Evolutionary conservation across 176 grass and related monocot genomes (phyloP).

Genomic region (Lolium rigidum): DNA sequence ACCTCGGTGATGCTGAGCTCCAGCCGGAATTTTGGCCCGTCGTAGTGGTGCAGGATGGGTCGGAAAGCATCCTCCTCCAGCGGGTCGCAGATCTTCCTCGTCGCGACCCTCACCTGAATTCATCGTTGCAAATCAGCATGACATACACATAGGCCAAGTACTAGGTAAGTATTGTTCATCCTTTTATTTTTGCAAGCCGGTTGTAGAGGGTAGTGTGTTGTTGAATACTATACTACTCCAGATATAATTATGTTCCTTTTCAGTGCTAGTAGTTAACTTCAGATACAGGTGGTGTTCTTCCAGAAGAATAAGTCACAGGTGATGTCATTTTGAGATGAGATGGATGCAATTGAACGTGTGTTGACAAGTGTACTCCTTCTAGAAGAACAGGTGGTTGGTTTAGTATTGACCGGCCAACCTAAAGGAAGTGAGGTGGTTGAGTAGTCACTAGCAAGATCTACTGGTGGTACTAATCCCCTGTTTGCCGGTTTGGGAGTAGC

Average conservation of each 20-base stretch:
- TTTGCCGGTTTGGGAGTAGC: no score
- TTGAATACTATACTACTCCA: not conserved
- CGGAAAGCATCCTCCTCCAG: constrained; percentile 97
- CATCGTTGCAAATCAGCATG: not conserved
- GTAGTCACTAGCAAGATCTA: constrained; percentile 22
- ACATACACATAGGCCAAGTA: not conserved
- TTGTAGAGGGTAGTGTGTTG: not conserved
- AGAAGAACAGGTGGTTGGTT: not conserved
- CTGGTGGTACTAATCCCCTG: not conserved
- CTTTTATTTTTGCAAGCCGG: not conserved
- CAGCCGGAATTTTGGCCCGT: constrained; percentile 96
- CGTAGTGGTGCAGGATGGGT: constrained; percentile 98
- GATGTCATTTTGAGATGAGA: not conserved
- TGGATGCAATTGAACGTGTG: not conserved
- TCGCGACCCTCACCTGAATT: constrained; percentile 77
- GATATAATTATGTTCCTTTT: not conserved
- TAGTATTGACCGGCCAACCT: constrained; percentile 1
- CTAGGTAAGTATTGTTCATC: not conserved
- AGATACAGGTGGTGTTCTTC: not conserved
- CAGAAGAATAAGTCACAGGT: not conserved
- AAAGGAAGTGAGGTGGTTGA: constrained; percentile 32
- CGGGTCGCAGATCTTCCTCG: constrained; percentile 75
- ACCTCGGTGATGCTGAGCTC: constrained; percentile 90
- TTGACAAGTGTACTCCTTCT: constrained; percentile 7
- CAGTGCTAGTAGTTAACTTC: not conserved